phyloP scores from a whole-genome alignment of 257 asterid genomes.

The Apocynum venetum region DNA sequence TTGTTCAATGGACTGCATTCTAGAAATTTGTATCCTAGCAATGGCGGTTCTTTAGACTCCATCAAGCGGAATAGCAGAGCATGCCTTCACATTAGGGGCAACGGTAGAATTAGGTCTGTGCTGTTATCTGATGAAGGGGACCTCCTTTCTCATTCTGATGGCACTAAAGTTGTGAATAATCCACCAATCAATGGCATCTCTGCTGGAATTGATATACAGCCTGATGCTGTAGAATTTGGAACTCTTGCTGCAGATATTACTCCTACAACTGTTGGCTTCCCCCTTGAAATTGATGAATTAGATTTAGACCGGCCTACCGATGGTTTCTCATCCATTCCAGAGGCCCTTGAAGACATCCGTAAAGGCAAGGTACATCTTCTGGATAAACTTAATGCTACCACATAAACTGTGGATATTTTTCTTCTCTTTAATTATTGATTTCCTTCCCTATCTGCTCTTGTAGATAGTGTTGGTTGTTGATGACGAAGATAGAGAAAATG shows the following conservation, averaged over 20 bases:
- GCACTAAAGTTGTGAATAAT: conserved; percentile 22
- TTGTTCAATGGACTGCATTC: conserved; percentile 44
- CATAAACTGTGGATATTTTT: background rate
- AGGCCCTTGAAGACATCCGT: conserved; percentile 85
- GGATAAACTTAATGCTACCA: conserved; percentile 12
- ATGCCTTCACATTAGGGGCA: conserved; percentile 37
- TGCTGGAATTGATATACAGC: conserved; percentile 50
- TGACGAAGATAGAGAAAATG: conserved; percentile 97
- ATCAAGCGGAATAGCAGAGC: conserved; percentile 29
- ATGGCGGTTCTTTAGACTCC: conserved; percentile 34
- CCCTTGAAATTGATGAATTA: conserved; percentile 52
- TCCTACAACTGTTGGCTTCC: conserved; percentile 50
- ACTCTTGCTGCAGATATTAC: conserved; percentile 64
- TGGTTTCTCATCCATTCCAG: conserved; percentile 76
- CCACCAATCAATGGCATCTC: conserved; percentile 41
- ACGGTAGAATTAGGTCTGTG: conserved; percentile 40
- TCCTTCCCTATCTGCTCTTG: conserved; percentile 16
- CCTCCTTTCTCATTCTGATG: conserved; percentile 28
- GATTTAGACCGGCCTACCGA: conserved; percentile 67
- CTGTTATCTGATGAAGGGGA: conserved; percentile 53
- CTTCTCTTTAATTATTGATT: background rate
- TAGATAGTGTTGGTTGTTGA: conserved; percentile 96
- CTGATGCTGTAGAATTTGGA: conserved; percentile 57
- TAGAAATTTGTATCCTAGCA: conserved; percentile 32
- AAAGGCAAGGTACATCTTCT: conserved; percentile 65